Base-by-base conservation (phyloP, 1,284 basidiomycete genomes). In the Ceratobasidium sp. region DNA sequence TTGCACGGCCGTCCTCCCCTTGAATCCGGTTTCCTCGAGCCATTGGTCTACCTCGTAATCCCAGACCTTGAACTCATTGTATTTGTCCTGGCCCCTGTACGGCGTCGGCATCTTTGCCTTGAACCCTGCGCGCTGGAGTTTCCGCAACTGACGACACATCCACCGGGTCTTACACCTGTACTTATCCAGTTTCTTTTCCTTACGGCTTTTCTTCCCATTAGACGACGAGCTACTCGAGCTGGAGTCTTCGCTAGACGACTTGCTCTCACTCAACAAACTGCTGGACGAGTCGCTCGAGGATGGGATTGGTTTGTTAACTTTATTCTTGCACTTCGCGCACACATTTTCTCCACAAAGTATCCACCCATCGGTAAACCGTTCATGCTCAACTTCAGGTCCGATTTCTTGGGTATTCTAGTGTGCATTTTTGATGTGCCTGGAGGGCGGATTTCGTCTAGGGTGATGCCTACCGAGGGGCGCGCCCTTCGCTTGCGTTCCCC, bases 31-130 rank as follows among this genome's bases (percentile, higher is more conserved):
- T 4, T 61, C 46, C n/a, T 71, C 35, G n/a, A 71, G 9, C 55
- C 55, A 71, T 14, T 41, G n/a, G 28, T 18, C 47, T n/a, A 47
- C 21, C 38, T 71, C 54, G 28, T 43, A 71, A 2, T 62, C 67
- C 14, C 38, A 71, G 2, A n/a, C 21, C 28, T 71, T 55, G 26
- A 64, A 71, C 11, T 23, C 8, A 16, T 71, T 55, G n/a, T 43
- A 47, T 7, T 71, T 35, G 3, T 54, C 28, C 16, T 14, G 9
- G 5, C 67, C 67, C n/a, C 59, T 55, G 57, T 71, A 71, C 13
- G 30, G 16, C 16, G 14, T 52, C 14, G 49, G 49, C 21, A 14
- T 11, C 14, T 14, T 52, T 21, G 49, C 49, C 49, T 52, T 52
- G 21, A 8, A 13, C 14, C 49, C 8, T n/a, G n/a, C n/a, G n/a